Evolutionary conservation across 805 yeast species (phyloP), one percentile per base, ranked within the genome.

Genomic region (Cyberlindnera xishuangbannaensis): DNA sequence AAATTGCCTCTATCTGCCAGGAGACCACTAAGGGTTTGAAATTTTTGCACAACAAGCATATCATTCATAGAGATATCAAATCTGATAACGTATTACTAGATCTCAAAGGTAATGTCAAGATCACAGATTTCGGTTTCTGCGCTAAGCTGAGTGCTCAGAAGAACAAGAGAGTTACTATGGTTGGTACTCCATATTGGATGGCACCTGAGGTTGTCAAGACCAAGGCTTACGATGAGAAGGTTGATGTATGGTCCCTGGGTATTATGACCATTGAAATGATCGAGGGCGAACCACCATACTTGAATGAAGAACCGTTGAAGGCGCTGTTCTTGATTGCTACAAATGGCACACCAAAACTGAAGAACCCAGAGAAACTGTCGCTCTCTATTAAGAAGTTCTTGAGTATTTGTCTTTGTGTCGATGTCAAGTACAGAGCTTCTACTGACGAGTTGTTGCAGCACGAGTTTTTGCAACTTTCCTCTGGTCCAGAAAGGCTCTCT

Each of bases 171-270:
- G 94, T 96, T 7, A 92, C 99, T 3, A 84, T 92, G 95, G 99
- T 92, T 14, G 99, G 99, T 22, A 92, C 99, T 0, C 98, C 99
- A 11, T 92, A 92, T 56, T 92, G 99, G 99, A 92, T 92, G 99
- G 99, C 99, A 0, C 99, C 99, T 2, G 99, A 92, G 59, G 97
- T 92, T 33, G 97, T 92, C 17, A 80, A 87, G 36, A 81, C 94
- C 44, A 86, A 87, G 56, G 97, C 88, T 51, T 92, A 92, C 53
- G 98, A 94, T 37, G 95, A 94, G 36, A 88, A 94, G 55, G 96
- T 92, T 21, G 99, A 92, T 59, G 84, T 94, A 33, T 92, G 99
- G 99, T 86, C 97, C 8, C 64, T 94, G 44, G 98, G 99, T 45
- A 94, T 92, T 46, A 92, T 92, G 97, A 78, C 88, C 7, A 92